Evolutionary conservation across 768 basidiomycete species (phyloP).

Genomic region (Lactifluus piperatus): DNA sequence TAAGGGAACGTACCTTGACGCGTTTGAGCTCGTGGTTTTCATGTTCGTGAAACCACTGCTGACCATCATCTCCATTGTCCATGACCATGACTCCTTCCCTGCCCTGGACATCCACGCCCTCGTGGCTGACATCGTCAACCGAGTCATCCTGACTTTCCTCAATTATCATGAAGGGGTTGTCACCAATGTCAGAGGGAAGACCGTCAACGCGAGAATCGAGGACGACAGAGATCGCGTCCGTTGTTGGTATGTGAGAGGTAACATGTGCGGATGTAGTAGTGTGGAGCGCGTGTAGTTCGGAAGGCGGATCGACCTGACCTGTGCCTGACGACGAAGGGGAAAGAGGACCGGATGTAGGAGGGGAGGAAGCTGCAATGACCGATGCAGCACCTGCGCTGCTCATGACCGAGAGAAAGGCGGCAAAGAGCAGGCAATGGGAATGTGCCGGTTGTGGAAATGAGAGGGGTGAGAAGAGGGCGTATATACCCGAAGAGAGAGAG

Average conservation of each 20-base stretch:
- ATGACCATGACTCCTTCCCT: conserved; percentile 33
- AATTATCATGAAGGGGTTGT: conserved; percentile 18
- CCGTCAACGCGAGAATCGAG: conserved; percentile 8
- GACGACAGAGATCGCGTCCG: conserved; percentile 1
- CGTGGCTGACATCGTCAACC: conserved; percentile 9
- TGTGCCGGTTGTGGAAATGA: conserved; percentile 6
- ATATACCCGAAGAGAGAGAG: not conserved
- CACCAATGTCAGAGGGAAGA: conserved; percentile 11
- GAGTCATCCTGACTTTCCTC: conserved; percentile 17
- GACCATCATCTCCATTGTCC: conserved; percentile 43
- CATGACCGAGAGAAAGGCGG: conserved; percentile 28
- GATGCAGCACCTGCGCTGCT: conserved; percentile 33
- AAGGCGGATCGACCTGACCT: conserved; percentile 26
- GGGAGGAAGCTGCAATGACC: conserved; percentile 25
- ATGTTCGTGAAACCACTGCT: conserved; percentile 52
- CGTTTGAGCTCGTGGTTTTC: conserved; percentile 70
- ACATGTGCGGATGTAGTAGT: conserved; percentile 25
- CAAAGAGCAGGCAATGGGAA: conserved; percentile 3
- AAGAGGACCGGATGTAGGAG: conserved; percentile 27
- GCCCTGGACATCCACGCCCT: conserved; percentile 37
- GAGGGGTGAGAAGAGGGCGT: conserved; percentile 4
- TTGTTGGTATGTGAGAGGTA: conserved; percentile 18
- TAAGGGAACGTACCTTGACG: conserved; percentile 55
- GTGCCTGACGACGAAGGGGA: conserved; percentile 24
- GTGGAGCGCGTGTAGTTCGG: conserved; percentile 12